Evolutionary conservation across 2,329 filamentous ascomycete genomes (phyloP).

Genomic region (Neopestalotiopsis rosae): DNA sequence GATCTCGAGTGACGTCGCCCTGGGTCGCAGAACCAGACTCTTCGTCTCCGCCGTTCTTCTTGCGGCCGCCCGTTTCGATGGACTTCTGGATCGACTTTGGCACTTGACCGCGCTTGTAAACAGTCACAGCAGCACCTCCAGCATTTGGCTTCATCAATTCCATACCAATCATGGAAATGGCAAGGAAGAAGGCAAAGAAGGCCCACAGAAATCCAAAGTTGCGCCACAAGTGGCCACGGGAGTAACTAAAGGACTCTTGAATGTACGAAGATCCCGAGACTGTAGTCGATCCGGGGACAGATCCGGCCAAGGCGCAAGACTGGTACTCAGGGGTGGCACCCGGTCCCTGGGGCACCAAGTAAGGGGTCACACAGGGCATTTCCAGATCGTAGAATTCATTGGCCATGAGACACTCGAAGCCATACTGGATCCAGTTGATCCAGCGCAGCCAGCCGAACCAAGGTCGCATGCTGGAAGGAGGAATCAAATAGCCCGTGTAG

Average conservation of each 20-base stretch:
- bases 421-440: conserved; percentile 68
- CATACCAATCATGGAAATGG: conserved; percentile 42
- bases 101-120: conserved; percentile 68
- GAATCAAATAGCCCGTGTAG: conserved; percentile 44
- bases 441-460: conserved; percentile 61
- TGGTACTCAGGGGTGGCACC: conserved; percentile 50
- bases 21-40: conserved; percentile 54
- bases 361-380: conserved; percentile 59
- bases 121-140: conserved; percentile 63
- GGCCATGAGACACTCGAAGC: conserved; percentile 65
- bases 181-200: conserved; percentile 54
- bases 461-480: conserved; percentile 57
- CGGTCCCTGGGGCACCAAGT: conserved; percentile 57
- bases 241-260: conserved; percentile 57
- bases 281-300: conserved; percentile 58
- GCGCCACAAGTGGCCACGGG: conserved; percentile 64
- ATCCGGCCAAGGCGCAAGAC: conserved; percentile 64
- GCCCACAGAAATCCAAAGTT: conserved; percentile 58
- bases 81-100: conserved; percentile 62
- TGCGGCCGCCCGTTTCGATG: conserved; percentile 56
- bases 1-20: conserved; percentile 26
- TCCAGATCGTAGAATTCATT: conserved; percentile 65
- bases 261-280: conserved; percentile 79
- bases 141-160: conserved; percentile 63
- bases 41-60: conserved; percentile 54